These are phyloP conservation scores for Entophlyctis luteolus DNA, from an alignment of 192 early-diverging fungal genomes.

Conservation along the genomic window DNA sequence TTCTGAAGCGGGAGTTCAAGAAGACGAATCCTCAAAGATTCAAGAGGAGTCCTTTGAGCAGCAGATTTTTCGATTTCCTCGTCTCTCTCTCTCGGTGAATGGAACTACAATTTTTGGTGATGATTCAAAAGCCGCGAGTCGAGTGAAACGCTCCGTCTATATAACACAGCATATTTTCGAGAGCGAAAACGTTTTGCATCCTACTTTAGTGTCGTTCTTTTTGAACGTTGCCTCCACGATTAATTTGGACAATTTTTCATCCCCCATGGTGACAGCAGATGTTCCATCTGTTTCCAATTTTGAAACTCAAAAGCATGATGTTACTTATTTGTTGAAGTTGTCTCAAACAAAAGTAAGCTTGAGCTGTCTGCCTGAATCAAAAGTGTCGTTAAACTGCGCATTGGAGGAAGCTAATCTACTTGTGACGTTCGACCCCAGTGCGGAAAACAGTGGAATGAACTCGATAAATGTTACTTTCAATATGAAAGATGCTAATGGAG, in stretches of 20 bases:
- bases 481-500: conserved; percentile 25
- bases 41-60: conserved; percentile 3
- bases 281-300: conserved; percentile 24
- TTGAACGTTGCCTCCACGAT: conserved; percentile 62
- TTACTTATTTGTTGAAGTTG: conserved; percentile 25
- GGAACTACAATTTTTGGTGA: conserved; percentile 38
- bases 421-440: conserved; percentile 35
- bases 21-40: background rate
- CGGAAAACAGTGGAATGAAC: background rate
- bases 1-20: background rate
- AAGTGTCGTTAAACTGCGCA: conserved; percentile 64
- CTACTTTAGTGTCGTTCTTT: conserved; percentile 66
- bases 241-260: conserved; percentile 38
- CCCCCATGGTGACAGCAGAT: conserved; percentile 39
- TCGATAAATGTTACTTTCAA: conserved; percentile 5
- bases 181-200: conserved; percentile 69
- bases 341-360: conserved; percentile 66
- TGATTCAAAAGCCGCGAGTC: background rate
- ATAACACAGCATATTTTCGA: conserved; percentile 21
- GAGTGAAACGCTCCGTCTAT: conserved; percentile 3
- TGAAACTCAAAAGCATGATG: conserved; percentile 23
- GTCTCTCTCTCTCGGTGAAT: conserved; percentile 29
- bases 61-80: conserved; percentile 36
- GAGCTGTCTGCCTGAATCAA: conserved; percentile 69
- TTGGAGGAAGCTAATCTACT: conserved; percentile 69